Evolutionary conservation across 257 asterid species (phyloP), one percentile per base, ranked within the genome.

Genomic region (Cruciata laevipes): DNA sequence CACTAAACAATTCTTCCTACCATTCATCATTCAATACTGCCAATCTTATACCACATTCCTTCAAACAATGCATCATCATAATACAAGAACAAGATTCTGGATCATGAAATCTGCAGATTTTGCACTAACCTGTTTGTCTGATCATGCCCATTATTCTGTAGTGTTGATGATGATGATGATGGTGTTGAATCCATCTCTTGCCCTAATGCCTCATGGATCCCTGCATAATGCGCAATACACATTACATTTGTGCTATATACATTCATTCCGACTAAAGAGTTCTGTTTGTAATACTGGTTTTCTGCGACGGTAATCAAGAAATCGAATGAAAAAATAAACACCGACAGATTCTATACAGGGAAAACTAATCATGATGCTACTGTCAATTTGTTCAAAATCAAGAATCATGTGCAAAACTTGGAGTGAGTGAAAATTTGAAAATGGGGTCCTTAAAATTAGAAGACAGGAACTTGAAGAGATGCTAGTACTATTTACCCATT

Each of bases 401-500:
- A 44, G 53, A 44, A 44, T 44, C 20, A 44, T 44, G n/a, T 44
- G n/a, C 53, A 40, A 1, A n/a, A 30, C 64, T 75, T 72, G 75
- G 76, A 73, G 67, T 55, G 79, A 57, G 71, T 63, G 25, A 52
- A 31, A 8, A 62, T 63, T 63, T 80, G 66, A 69, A 60, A 11
- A 24, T 51, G 38, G 84, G 86, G 74, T 76, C 81, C 81, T 70
- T 69, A 20, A 18, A 44, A 44, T 44, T 44, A 44, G n/a, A 59
- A 7, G 42, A 23, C 58, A 68, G 51, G n/a, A 53, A 53, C 25
- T 5, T n/a, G 53, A 44, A 44, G 53, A 44, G 53, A 21, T 78
- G 78, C 76, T 84, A 75, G 60, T 84, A 89, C 96, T 95, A 13
- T 42, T n/a, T n/a, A 82, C 96, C 96, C 82, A 85, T 69, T 68